Evolutionary conservation across 2,329 filamentous ascomycete genomes (phyloP), one percentile per base, ranked within the genome.

Genomic region (Sporothrix pallida): DNA sequence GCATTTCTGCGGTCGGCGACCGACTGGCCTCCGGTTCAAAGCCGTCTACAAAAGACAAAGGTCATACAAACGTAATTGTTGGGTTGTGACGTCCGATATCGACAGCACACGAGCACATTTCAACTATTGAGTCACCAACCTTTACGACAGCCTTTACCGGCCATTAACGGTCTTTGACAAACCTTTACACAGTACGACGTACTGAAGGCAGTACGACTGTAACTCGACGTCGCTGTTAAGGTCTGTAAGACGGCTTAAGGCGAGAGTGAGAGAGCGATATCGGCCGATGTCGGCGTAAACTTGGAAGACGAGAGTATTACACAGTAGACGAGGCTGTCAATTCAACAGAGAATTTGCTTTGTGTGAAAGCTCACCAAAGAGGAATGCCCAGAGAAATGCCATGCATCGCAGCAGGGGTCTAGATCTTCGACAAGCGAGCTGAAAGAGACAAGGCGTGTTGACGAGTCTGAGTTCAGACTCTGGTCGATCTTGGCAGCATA

Each of bases 311-410:
- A 65, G 37, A 2, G 13, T 7, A 17, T 12, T 10, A 5, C 37
- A 42, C 46, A 17, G 8, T n/a, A 48, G 42, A 13, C 62, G 46
- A 65, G 42, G 62, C 62, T 65, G 62, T 65, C 42, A 23, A 65
- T 23, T 5, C 8, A 65, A 8, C 6, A 20, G 2, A n/a, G 17
- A 20, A 54, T 8, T n/a, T n/a, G 20, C 50, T n/a, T n/a, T n/a
- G n/a, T n/a, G n/a, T n/a, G 20, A 54, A 6, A 63, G 31, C 5
- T 37, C 31, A 7, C 31, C 31, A 37, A 37, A 37, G 31, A 63
- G 60, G n/a, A 42, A 46, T 63, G 60, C 60, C 37, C 37, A 63
- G 60, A 46, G 37, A 60, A 60, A 60, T 60, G 56, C 56, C 56
- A 60, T 60, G 26, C 56, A 60, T 23, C 56, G 23, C 12, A 37